Evolutionary conservation across 2,329 filamentous ascomycete genomes (phyloP).

Genomic region (Truncatella angustata): DNA sequence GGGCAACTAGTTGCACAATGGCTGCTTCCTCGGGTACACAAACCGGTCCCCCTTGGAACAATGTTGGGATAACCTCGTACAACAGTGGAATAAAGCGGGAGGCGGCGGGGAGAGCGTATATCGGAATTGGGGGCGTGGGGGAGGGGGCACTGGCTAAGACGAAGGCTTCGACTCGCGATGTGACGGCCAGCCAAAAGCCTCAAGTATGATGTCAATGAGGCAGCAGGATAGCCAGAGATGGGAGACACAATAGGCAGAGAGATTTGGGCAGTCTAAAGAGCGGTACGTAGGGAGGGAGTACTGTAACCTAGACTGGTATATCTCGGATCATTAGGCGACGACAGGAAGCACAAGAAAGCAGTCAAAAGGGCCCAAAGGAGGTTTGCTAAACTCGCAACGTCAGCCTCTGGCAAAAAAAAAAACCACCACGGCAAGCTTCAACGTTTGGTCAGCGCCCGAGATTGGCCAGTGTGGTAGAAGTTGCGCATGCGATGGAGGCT

Average conservation of each 20-base stretch:
- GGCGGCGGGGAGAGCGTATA: no score
- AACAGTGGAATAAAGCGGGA: not conserved
- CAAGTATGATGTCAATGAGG: conserved; percentile 4
- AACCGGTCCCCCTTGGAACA: not conserved
- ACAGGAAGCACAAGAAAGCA: not conserved
- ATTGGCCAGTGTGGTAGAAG: conserved; percentile 4
- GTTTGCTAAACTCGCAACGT: conserved; percentile 10
- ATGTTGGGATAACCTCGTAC: not conserved
- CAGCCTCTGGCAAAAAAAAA: conserved; percentile 9
- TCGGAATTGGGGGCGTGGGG: no score
- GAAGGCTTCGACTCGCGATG: not conserved
- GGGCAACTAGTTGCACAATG: conserved; percentile 13
- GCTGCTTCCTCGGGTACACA: not conserved
- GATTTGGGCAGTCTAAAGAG: not conserved
- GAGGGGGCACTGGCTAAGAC: not conserved
- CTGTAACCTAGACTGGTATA: no score
- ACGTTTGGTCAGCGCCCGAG: not conserved
- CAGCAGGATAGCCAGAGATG: not conserved
- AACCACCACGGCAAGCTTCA: conserved; percentile 1
- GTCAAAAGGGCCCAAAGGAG: not conserved
- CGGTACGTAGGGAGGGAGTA: no score
- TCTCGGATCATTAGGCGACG: not conserved
- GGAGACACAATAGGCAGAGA: not conserved
- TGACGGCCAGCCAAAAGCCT: not conserved
- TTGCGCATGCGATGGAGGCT: conserved; percentile 9